Evolutionary conservation across 2,329 filamentous ascomycete genomes (phyloP), one percentile per base, ranked within the genome.

Genomic region (Verticillium nonalfalfae): DNA sequence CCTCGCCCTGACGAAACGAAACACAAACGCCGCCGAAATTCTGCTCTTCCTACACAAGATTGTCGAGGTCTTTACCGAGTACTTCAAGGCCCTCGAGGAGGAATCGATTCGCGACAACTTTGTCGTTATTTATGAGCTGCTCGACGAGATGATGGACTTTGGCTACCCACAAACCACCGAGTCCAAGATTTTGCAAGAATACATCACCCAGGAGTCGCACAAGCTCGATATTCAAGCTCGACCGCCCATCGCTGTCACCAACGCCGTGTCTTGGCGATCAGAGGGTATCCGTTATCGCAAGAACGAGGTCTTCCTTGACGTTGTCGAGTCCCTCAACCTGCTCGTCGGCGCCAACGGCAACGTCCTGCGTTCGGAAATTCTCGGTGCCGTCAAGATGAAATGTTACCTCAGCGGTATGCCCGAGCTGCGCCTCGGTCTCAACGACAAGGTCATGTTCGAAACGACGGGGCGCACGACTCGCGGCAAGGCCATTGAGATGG

Each of bases 131-230:
- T 99, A 99, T 82, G 95, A 99, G 78, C 79, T 99, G 64, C 85
- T 99, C 65, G 95, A 99, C 73, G 95, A 99, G 81, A 99, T 99
- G 95, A 99, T 99, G 95, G 95, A 99, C 78, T 99, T 99, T 81
- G 95, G 95, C 66, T 97, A 99, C 75, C 95, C 95, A 6, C 95
- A 99, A 76, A 99, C 95, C 10, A 99, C 95, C 67, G 95, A 99
- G 77, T 91, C 87, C 75, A 99, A 99, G 85, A 99, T 99, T 74
- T 81, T 99, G 64, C 95, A 99, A 77, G 95, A 99, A 81, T 97
- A 97, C 80, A 99, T 99, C 74, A 99, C 95, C 50, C 95, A 99
- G 77, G 95, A 99, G 78, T 97, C 93, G 60, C 95, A 99, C 81
- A 98, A 98, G 79, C 87, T 99, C 64, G 95, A 99, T 75, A 89